phyloP scores from a whole-genome alignment of 345 rosid genomes.

The Linum trigynum region DNA sequence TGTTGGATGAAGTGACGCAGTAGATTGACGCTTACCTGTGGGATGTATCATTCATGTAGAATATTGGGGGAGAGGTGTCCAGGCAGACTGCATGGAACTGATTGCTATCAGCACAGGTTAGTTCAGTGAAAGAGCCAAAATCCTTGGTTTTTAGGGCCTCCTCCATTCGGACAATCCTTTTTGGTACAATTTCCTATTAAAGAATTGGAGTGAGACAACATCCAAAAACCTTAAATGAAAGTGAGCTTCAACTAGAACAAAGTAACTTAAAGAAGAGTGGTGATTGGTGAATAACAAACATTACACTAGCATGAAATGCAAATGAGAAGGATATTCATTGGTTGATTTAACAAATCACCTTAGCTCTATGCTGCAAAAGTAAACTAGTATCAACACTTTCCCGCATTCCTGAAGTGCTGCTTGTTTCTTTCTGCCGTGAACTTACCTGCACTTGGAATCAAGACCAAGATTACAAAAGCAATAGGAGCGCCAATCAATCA shows the following conservation, averaged over 20 bases:
- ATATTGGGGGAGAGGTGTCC: constrained; percentile 89
- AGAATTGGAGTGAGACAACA: not conserved
- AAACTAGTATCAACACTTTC: constrained; percentile 91
- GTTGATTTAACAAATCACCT: constrained; percentile 32
- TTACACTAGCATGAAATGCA: not conserved
- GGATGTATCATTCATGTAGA: constrained; percentile 96
- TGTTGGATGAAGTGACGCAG: not conserved
- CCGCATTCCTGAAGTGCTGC: constrained; percentile 94
- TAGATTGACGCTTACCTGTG: constrained; percentile 48
- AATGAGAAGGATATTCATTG: not conserved
- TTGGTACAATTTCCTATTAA: constrained; percentile 75
- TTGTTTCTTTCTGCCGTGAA: constrained; percentile 83
- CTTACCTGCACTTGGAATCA: constrained; percentile 52
- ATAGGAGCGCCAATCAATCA: not conserved
- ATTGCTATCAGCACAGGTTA: constrained; percentile 87
- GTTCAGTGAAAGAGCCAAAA: constrained; percentile 63
- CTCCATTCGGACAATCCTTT: constrained; percentile 68
- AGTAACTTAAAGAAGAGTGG: not conserved
- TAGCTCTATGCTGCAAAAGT: constrained; percentile 81
- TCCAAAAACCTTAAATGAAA: constrained; percentile 1
- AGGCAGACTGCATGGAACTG: constrained; percentile 97
- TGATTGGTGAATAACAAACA: not conserved
- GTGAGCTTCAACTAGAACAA: not conserved
- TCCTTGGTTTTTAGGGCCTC: constrained; percentile 63
- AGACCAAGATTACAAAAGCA: constrained; percentile 10